A percentile compares a stretch with the other conserved stretches of the same genome.
phyloP scores from a whole-genome alignment of 2,329 filamentous ascomycete species.

The Colletotrichum nymphaeae region DNA sequence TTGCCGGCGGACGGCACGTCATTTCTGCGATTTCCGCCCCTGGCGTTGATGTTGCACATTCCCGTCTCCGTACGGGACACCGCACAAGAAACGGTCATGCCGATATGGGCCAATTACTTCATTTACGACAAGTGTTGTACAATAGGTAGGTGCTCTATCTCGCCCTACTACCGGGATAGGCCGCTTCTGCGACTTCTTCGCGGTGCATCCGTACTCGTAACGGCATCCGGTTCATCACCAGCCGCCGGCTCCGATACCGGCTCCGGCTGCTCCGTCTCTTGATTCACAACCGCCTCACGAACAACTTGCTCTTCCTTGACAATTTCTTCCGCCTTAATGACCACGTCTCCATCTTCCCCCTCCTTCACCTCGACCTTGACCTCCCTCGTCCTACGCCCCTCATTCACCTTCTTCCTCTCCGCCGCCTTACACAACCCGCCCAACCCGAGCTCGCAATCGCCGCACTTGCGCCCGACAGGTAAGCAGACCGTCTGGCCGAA shows the following conservation, averaged over 20 bases:
- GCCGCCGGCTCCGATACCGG: background rate
- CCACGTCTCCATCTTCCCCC: slow-evolving; percentile 37
- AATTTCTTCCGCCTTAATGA: slow-evolving; percentile 38
- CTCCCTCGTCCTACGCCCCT: slow-evolving; percentile 64
- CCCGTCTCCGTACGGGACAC: background rate
- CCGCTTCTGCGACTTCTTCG: background rate
- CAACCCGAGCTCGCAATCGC: slow-evolving; percentile 84
- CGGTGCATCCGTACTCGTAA: background rate
- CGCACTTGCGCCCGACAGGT: slow-evolving; percentile 83
- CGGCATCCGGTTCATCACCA: background rate
- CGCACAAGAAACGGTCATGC: background rate
- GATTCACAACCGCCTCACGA: slow-evolving; percentile 31
- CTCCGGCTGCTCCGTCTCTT: background rate
- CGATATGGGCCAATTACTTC: background rate
- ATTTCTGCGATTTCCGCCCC: slow-evolving; percentile 3
- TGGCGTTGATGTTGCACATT: background rate
- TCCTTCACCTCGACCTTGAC: slow-evolving; percentile 40
- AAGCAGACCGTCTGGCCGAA: slow-evolving; percentile 89
- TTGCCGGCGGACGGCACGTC: slow-evolving; percentile 3
- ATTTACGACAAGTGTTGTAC: background rate
- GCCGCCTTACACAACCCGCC: slow-evolving; percentile 81
- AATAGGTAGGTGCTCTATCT: background rate
- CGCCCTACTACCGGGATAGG: background rate
- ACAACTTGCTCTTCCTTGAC: slow-evolving; percentile 46
- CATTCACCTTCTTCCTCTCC: slow-evolving; percentile 71